phyloP scores from a whole-genome alignment of 2,329 filamentous ascomycete species.

The Calonectria multiphialidica region DNA sequence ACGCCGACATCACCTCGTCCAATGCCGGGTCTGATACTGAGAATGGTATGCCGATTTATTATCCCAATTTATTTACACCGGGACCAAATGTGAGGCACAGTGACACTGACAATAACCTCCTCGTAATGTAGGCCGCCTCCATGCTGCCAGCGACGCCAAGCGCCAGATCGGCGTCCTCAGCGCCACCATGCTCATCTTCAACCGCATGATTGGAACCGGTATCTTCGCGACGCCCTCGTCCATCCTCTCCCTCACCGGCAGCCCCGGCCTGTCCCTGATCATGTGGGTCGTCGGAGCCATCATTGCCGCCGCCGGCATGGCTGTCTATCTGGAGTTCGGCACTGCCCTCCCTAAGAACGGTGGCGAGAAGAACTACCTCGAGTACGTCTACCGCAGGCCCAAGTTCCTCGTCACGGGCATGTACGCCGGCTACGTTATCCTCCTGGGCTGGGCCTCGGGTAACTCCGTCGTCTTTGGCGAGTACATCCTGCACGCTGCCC shows the following conservation, averaged over 20 bases:
- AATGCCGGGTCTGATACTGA: conserved; percentile 36
- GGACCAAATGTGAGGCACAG: background rate
- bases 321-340: conserved; percentile 76
- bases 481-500: conserved; percentile 75
- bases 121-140: conserved; percentile 43
- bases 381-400: conserved; percentile 72
- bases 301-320: conserved; percentile 71
- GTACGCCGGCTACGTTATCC: conserved; percentile 71
- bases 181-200: conserved; percentile 71
- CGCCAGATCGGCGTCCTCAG: conserved; percentile 67
- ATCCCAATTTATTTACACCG: background rate
- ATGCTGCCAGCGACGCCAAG: conserved; percentile 59
- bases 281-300: conserved; percentile 74
- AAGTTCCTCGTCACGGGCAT: conserved; percentile 71
- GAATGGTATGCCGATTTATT: conserved; percentile 30
- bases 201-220: conserved; percentile 75
- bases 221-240: conserved; percentile 74
- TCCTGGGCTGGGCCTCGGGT: conserved; percentile 74
- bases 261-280: conserved; percentile 71
- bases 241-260: conserved; percentile 69
- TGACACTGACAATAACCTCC: background rate
- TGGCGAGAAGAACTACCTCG: conserved; percentile 77
- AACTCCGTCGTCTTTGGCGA: conserved; percentile 79
- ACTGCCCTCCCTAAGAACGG: conserved; percentile 74
- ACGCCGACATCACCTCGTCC: conserved; percentile 23